Evolutionary conservation across 176 grass and related monocot genomes (phyloP).

Genomic region (Avena eriantha): DNA sequence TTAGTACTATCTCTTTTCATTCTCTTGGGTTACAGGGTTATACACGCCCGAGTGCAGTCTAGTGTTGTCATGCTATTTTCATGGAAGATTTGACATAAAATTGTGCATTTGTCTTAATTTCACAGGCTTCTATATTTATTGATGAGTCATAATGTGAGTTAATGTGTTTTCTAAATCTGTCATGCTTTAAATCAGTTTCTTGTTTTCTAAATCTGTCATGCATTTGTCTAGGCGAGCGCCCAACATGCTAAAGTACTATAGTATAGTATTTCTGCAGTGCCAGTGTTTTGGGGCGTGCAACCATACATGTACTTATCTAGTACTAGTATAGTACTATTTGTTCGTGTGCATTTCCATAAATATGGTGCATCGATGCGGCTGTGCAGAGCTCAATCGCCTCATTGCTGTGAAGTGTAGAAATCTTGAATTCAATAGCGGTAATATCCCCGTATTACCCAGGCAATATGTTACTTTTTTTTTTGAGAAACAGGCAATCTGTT

Average conservation of each 20-base stretch:
- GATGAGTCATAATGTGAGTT: not conserved
- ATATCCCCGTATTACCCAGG: not conserved
- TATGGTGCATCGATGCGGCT: not conserved
- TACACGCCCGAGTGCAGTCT: not conserved
- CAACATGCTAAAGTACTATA: not conserved
- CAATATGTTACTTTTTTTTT: too few species aligned
- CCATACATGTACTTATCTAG: not conserved
- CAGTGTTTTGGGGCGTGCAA: not conserved
- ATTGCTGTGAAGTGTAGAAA: not conserved
- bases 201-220: not conserved
- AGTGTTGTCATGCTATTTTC: not conserved
- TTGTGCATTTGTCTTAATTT: not conserved
- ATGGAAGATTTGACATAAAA: not conserved
- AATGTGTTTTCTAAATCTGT: not conserved
- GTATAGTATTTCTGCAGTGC: not conserved
- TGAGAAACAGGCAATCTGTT: too few species aligned
- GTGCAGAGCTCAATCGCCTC: constrained; percentile 3
- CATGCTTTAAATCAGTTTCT: not conserved
- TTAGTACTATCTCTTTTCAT: not conserved
- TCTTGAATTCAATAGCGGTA: not conserved
- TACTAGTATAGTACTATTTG: not conserved
- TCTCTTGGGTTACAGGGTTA: not conserved
- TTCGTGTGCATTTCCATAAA: constrained; percentile 5
- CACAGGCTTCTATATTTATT: not conserved
- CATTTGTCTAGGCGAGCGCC: not conserved